Evolutionary conservation across 2,329 filamentous ascomycete genomes (phyloP), one percentile per base, ranked within the genome.

Genomic region (Colletotrichum caudatum): DNA sequence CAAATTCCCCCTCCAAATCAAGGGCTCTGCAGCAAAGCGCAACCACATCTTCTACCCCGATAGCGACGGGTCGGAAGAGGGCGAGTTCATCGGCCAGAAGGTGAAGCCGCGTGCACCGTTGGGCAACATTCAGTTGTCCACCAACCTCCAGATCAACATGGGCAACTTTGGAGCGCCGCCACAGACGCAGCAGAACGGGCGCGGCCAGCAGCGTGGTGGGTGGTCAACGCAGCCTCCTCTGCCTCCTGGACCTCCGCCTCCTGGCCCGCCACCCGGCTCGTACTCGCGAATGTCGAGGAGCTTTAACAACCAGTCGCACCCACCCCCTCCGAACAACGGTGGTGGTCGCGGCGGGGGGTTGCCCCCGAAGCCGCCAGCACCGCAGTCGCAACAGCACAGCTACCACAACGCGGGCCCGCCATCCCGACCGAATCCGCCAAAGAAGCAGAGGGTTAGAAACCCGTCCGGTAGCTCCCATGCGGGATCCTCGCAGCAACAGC

Each of bases 11-110:
- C 72, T 77, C 23, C 78, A 79, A 48, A 75, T 81, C 48, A 82
- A 75, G 74, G 73, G 73, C 79, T 81, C 62, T 77, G 79, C 44
- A 78, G 82, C 41, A 78, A 78, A 67, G 78, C 78, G 78, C 33
- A 80, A 80, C 14, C 81, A 83, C 71, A 79, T 86, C 66, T 80
- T 83, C 74, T 84, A 84, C 70, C 84, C 83, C n/a, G 84, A 86
- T 75, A 83, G 81, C 48, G 84, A 84, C 56, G 84, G 85, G 62
- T 85, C 84, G 9, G 84, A 85, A 26, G 77, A 80, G 26, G 77
- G 77, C 20, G 82, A 84, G 51, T 85, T 86, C 68, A 78, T 84
- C 44, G 80, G 81, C 14, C 77, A 78, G 50, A 80, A 77, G 41
- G 78, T 81, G 16, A 78, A 80, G 74, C 78, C 78, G 66, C 78